Base-by-base conservation (phyloP, 495 filamentous ascomycete genomes). In the Saxispiralis lemnorum region DNA sequence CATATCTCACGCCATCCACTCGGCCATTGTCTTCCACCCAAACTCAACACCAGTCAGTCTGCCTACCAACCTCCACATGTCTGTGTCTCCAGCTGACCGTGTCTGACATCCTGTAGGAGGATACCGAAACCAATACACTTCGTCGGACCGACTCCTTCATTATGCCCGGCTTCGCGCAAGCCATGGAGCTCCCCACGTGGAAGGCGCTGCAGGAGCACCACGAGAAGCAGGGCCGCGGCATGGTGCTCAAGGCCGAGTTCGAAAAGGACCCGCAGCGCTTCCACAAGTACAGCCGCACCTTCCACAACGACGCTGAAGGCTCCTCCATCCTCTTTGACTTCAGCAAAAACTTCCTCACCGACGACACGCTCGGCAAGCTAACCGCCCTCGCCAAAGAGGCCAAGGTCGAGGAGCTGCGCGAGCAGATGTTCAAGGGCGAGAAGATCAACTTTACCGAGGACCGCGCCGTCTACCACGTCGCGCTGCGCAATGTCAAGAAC, bases 361-460 rank as follows among this genome's bases (percentile, higher is more conserved):
- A 93, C 41, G 83, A 94, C 59, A 97, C 89, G 4, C 64, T 96
- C n/a, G 66, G 73, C 41, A 66, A 92, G 40, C 68, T 97, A 32
- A 71, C 94, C 49, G 70, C 89, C 66, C 73, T 97, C 18, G 89
- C 89, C 45, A 75, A 89, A 66, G 80, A 96, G 63, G 86, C 86
- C 42, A 74, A 76, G 51, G 57, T 97, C 20, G 89, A 95, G 70
- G 70, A 88, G 67, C 82, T 96, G 48, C 78, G 87, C 31, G 89
- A 96, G 76, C 78, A 73, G 45, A 94, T 96, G 88, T 97, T 97
- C 64, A 76, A 74, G 31, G 89, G 89, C 51, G 81, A 95, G 59
- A 84, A 88, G 72, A 96, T 97, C 70, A 97, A 97, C 73, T 93
- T 93, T 68, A 97, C 89, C 35, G 89, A 97, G 71, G 67, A 89